Conservation (phyloP, 305 asterid species). For the Ajuga reptans region DNA sequence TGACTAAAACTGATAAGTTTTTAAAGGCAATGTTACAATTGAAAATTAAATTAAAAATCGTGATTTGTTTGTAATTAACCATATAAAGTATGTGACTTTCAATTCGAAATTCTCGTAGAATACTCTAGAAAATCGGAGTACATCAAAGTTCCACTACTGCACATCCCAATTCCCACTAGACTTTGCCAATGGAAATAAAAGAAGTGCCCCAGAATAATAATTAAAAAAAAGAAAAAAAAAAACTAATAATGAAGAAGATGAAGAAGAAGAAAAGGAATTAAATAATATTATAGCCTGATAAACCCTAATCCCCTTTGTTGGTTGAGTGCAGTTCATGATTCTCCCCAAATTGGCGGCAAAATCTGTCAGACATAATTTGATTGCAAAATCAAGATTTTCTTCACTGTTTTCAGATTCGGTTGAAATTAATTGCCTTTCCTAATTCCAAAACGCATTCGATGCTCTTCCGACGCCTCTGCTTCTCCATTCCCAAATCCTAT, state of each 20-base stretch:
- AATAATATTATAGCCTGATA: background rate
- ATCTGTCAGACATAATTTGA: background rate
- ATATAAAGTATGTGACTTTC: too few species aligned
- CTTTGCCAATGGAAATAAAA: background rate
- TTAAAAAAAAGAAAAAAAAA: background rate
- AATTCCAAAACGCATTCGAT: slow-evolving; percentile 35
- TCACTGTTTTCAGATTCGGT: background rate
- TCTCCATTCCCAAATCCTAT: slow-evolving; percentile 43
- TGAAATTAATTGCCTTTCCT: background rate
- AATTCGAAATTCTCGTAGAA: too few species aligned
- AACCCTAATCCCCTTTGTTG: slow-evolving; percentile 23
- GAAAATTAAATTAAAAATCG: too few species aligned
- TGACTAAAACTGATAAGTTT: too few species aligned
- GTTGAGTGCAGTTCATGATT: background rate
- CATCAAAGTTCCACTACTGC: too few species aligned
- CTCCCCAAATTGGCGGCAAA: slow-evolving; percentile 23
- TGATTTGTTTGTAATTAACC: too few species aligned
- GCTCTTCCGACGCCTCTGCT: slow-evolving; percentile 54
- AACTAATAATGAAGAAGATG: background rate
- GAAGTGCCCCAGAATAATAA: background rate
- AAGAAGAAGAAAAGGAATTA: background rate
- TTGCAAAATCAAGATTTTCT: background rate
- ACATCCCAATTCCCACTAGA: background rate
- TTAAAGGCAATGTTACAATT: too few species aligned
- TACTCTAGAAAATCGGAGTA: too few species aligned